Conservation (phyloP, 768 basidiomycete genomes). For the Pilatotrama ljubarskyi region DNA sequence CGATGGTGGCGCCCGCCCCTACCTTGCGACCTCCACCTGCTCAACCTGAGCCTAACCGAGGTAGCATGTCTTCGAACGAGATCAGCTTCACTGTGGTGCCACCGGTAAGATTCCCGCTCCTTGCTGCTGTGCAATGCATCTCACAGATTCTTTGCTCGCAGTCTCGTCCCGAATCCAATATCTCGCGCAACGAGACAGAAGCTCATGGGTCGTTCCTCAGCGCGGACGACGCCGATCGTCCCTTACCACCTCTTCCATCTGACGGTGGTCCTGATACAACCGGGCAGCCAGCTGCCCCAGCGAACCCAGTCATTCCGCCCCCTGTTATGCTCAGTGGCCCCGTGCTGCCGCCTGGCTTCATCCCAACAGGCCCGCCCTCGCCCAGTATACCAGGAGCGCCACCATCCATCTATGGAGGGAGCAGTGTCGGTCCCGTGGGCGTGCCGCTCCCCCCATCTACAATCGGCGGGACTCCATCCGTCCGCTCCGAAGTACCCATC, state of each 20-base stretch:
- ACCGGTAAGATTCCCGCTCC: constrained; percentile 18
- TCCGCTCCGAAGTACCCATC: constrained; percentile 18
- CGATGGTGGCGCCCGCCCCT: constrained; percentile 4
- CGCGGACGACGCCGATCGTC: constrained; percentile 41
- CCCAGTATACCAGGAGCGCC: not conserved
- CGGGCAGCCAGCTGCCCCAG: not conserved
- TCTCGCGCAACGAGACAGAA: constrained; percentile 28
- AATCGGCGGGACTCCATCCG: constrained; percentile 20
- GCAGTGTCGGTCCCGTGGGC: constrained; percentile 8
- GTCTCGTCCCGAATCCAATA: constrained; percentile 42
- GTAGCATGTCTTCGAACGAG: constrained; percentile 19
- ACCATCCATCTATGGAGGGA: constrained; percentile 10
- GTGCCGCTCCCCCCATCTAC: constrained; percentile 12
- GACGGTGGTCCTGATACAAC: constrained; percentile 8
- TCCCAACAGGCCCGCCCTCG: constrained; percentile 14
- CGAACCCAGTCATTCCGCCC: constrained; percentile 15
- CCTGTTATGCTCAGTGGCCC: constrained; percentile 4
- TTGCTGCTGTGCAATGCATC: not conserved
- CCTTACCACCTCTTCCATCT: constrained; percentile 29
- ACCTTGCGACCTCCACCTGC: constrained; percentile 10
- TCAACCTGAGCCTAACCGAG: constrained; percentile 1
- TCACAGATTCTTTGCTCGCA: constrained; percentile 7
- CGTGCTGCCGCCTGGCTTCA: constrained; percentile 39
- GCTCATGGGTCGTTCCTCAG: constrained; percentile 36
- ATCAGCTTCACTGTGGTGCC: constrained; percentile 18